Conservation (phyloP, 2,329 filamentous ascomycete species). For the Ramichloridium luteum region DNA sequence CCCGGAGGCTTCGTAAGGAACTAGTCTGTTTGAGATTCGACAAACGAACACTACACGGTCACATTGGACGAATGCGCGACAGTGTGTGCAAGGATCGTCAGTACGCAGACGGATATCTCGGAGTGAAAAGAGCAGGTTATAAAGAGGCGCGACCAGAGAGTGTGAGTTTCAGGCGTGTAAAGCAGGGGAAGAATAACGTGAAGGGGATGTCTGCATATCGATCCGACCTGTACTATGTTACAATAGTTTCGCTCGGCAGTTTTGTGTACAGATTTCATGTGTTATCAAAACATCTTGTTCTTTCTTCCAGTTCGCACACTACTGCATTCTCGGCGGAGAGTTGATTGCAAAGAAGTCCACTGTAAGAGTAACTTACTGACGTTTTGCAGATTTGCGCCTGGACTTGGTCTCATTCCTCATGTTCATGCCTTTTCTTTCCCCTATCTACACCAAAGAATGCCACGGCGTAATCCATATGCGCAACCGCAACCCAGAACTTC, state of each 20-base stretch:
- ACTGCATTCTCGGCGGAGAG: too few relatives aligned
- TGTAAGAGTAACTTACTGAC: too few relatives aligned
- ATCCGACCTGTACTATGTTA: constrained; percentile 12
- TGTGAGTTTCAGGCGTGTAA: constrained; percentile 8
- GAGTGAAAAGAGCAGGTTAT: constrained; percentile 2
- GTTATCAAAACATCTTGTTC: too few relatives aligned
- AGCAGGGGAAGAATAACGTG: constrained; percentile 2
- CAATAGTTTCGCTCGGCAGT: constrained; percentile 16
- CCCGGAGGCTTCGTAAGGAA: constrained; percentile 40
- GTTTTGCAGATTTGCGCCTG: too few relatives aligned
- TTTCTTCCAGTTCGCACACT: too few relatives aligned
- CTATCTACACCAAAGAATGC: too few relatives aligned
- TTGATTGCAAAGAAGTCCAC: too few relatives aligned
- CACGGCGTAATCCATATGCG: too few relatives aligned
- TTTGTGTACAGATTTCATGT: constrained; percentile 15
- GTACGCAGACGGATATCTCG: constrained; percentile 2
- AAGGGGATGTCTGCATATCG: too few relatives aligned
- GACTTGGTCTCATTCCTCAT: too few relatives aligned
- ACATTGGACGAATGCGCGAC: constrained; percentile 2
- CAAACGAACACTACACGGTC: constrained; percentile 3
- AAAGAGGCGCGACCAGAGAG: constrained; percentile 8
- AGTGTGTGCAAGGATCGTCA: constrained; percentile 6
- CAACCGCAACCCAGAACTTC: too few relatives aligned
- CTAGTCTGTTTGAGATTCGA: background rate
- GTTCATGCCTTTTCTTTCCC: too few relatives aligned